Base-by-base conservation (phyloP, 1,139 yeast species). In the Lodderomyces orthopsilosis region DNA sequence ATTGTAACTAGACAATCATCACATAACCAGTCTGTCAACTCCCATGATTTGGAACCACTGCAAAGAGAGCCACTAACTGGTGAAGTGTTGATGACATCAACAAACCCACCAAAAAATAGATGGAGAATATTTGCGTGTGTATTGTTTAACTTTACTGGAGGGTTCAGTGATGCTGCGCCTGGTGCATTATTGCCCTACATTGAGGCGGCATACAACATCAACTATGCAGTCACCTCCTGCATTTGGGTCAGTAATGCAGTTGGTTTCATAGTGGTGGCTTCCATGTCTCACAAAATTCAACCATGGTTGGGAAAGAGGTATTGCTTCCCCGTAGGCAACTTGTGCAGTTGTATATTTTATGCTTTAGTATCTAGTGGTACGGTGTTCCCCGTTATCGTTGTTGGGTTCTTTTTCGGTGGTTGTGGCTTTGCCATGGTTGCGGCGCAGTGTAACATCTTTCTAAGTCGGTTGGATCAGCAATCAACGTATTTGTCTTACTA, bases 331-430 rank as follows among this genome's bases (percentile, higher is more conserved):
- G 37, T 70, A 10, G 79, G 77, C 1, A 63, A 73, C 13, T 28
- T 53, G 1, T 54, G 61, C 40, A 65, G 71, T 17, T 49, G 64
- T 18, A 41, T 66, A 5, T 73, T 74, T 66, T 74, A 63, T 52
- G 57, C 69, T 0, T 56, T 75, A 3, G 69, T 71, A n/a, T 53
- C 68, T 38, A 69, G 71, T 38, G 70, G 70, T 1, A 54, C 69
- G 5, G 47, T 48, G 1, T 68, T 64, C 41, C 59, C 80, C 48
- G 48, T 74, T 4, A 69, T 76, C 10, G 81, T 78, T 13, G 56
- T 72, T 35, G 85, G 72, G 0, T 81, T 75, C 52, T 78, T 75
- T 55, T 62, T 80, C 50, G 82, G 83, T 2, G 88, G 88, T 0
- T 55, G 77, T 37, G 89, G 87, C 0, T 57, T 69, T 26, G 87